Percentiles rank a stretch among this genome's conserved stretches.
Evolutionary conservation across 495 filamentous ascomycete species (phyloP).

Genomic region (Penicillium atrosanguineum): DNA sequence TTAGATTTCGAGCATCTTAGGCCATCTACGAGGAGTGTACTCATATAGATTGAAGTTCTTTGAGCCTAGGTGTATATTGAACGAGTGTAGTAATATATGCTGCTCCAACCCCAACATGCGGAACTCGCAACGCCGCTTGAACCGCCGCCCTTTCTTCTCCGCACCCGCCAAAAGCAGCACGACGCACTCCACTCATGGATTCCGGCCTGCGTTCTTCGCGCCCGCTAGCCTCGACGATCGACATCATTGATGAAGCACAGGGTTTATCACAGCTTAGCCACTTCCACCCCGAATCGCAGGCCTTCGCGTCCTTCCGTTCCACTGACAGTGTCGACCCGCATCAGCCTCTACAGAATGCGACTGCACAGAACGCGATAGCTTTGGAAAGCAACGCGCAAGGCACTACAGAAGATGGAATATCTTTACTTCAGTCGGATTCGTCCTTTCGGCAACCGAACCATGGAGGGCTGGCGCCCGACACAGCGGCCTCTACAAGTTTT

Average conservation of each 20-base stretch:
- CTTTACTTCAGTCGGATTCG: slow-evolving; percentile 10
- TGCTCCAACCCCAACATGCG: not conserved
- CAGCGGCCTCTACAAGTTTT: slow-evolving; percentile 11
- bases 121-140: slow-evolving; percentile 25
- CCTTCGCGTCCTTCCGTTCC: slow-evolving; percentile 12
- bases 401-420: slow-evolving; percentile 10
- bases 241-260: slow-evolving; percentile 9
- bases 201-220: slow-evolving; percentile 12
- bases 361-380: slow-evolving; percentile 5
- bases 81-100: not conserved
- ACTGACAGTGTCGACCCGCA: slow-evolving; percentile 18
- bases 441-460: slow-evolving; percentile 16
- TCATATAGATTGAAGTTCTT: not conserved
- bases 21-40: not conserved
- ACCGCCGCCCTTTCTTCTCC: slow-evolving; percentile 21
- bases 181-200: slow-evolving; percentile 19
- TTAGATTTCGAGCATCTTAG: not conserved
- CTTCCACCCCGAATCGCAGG: slow-evolving; percentile 8
- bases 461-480: slow-evolving; percentile 6
- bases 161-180: slow-evolving; percentile 24
- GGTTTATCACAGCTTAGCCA: slow-evolving; percentile 11
- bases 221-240: slow-evolving; percentile 9
- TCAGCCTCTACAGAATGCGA: slow-evolving; percentile 19
- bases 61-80: not conserved
- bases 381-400: slow-evolving; percentile 12